Conservation (phyloP, 495 filamentous ascomycete species). For the Lasiosphaeria miniovina region DNA sequence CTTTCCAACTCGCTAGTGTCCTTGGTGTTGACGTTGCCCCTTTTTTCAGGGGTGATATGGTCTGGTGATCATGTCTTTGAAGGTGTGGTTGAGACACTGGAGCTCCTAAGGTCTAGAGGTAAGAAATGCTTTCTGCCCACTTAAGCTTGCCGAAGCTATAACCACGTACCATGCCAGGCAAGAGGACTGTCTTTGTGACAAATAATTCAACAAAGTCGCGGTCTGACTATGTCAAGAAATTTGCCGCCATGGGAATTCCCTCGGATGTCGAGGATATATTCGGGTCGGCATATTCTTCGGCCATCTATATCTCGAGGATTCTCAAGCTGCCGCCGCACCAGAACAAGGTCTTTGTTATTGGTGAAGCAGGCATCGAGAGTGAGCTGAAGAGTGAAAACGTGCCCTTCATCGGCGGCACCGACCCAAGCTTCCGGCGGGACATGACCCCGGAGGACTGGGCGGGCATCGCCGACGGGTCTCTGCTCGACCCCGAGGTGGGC, state of each 20-base stretch:
- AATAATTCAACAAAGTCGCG: slow-evolving; percentile 99
- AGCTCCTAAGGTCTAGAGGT: slow-evolving; percentile 78
- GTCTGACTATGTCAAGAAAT: slow-evolving; percentile 85
- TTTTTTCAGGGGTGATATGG: slow-evolving; percentile 80
- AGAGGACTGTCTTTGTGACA: slow-evolving; percentile 92
- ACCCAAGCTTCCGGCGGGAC: slow-evolving; percentile 70
- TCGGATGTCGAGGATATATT: slow-evolving; percentile 85
- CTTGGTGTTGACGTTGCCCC: slow-evolving; percentile 16
- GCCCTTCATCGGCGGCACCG: slow-evolving; percentile 83
- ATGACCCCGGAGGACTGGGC: slow-evolving; percentile 77
- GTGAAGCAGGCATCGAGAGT: slow-evolving; percentile 86
- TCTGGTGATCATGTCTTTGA: slow-evolving; percentile 87
- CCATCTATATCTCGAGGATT: slow-evolving; percentile 94
- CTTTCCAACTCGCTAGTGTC: neutral
- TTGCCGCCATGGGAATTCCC: slow-evolving; percentile 77
- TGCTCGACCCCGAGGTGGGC: slow-evolving; percentile 82
- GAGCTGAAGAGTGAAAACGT: slow-evolving; percentile 77
- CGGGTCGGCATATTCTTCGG: slow-evolving; percentile 88
- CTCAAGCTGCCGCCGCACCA: slow-evolving; percentile 70
- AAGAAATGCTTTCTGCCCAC: slow-evolving; percentile 10
- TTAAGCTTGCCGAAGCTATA: slow-evolving; percentile 10
- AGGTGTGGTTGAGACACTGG: slow-evolving; percentile 76
- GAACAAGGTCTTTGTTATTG: slow-evolving; percentile 91
- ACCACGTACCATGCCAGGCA: slow-evolving; percentile 52
- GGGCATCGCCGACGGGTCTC: slow-evolving; percentile 67